Base-by-base conservation (phyloP, 2,329 filamentous ascomycete species). In the Chrysosporium keratinophilum region DNA sequence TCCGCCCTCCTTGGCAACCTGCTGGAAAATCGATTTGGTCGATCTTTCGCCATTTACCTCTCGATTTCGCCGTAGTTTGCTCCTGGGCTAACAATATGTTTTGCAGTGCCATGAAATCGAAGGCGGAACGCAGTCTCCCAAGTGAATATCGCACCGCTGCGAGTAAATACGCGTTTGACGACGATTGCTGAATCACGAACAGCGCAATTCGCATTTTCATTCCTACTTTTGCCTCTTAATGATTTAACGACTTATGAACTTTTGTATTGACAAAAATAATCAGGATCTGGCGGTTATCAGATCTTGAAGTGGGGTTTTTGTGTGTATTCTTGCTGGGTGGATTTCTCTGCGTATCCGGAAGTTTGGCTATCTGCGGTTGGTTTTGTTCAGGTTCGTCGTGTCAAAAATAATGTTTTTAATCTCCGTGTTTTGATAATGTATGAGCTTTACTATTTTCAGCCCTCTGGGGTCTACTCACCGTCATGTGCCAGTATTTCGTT, bases 111-210 rank as follows among this genome's bases (percentile, higher is more conserved):
- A 63, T 65, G 63, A 66, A 65, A 59, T 46, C 60, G 45, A 64
- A 63, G 56, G 64, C 63, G 10, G 62, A 65, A 56, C 61, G 59
- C 42, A 60, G 54, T 34, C 59, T 65, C 42, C 61, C 64, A 12
- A 61, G 64, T 15, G 64, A 65, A 41, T 66, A 66, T 56, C 61
- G 61, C 28, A 53, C 56, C 55, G 64, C 63, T 11, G 40, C 50
- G 51, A 62, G 51, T 54, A 62, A 64, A 56, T 58, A 60, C 43
- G 44, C 51, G 39, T 62, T 63, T 56, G 57, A 56, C 35, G 59
- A 59, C 31, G 61, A 60, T 52, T 58, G 41, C 39, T 52, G 28
- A 52, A 20, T 41, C 20, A 11, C 12, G 35, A 41, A 46, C 3
- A 14, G 44, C 33, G 5, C 10, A 12, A 12, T 37, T n/a, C 11